Base-by-base conservation (phyloP, 208 protist species). In the Zelonia costaricensis region DNA sequence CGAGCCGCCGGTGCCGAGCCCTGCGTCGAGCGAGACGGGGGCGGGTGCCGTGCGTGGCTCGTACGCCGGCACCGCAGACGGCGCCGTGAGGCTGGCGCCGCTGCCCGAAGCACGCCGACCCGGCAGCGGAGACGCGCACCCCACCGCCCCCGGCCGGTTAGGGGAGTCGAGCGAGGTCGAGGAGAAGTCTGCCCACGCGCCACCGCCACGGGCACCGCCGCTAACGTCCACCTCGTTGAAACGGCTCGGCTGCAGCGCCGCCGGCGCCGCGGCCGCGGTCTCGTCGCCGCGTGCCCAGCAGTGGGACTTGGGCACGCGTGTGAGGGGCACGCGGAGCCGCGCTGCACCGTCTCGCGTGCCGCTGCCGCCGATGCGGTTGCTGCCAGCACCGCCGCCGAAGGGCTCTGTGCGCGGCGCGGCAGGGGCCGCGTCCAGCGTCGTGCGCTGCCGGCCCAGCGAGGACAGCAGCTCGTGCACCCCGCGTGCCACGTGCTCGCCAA, bases 241-340 rank as follows among this genome's bases (percentile, higher is more conserved):
- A n/a, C n/a, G n/a, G n/a, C n/a, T n/a, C n/a, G n/a, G n/a, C n/a
- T n/a, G n/a, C n/a, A n/a, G n/a, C n/a, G n/a, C n/a, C n/a, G n/a
- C 36, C 35, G 28, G 40, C 36, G 36, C 52, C 36, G 52, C n/a
- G 52, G 9, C 31, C 33, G n/a, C 23, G 28, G 38, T 9, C 7
- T 1, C 23, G 43, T 31, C 10, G 36, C 13, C 9, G 58, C 13
- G 5, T 0, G 33, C 36, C 66, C 66, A 73, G 25, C 30, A 25
- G 36, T 73, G 58, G 6, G 58, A 46, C 43, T 65, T 60, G 18
- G 66, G 66, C 2, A 73, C 58, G 10, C 57, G 66, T 9, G 66
- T 73, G 27, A 73, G 66, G 20, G 66, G 66, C 1, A 73, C 52
- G 25, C 66, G 66, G 27, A 48, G 66, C n/a, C 36, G 23, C 18